Conservation (phyloP, 805 yeast species). For the Myxozyma mucilagina region DNA sequence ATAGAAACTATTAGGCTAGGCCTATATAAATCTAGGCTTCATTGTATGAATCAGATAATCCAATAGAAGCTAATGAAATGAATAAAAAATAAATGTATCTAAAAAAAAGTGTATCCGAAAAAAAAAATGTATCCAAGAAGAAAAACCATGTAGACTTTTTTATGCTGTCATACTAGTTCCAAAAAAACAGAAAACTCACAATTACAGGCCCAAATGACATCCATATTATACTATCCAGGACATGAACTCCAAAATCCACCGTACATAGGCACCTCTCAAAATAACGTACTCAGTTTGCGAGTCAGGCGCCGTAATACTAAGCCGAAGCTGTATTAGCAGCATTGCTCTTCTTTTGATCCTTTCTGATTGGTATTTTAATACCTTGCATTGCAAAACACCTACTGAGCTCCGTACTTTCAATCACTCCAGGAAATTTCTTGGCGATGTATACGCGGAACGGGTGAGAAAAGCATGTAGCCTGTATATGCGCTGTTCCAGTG, state of each 20-base stretch:
- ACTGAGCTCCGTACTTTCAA: slow-evolving; percentile 45
- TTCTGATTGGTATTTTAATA: slow-evolving; percentile 46
- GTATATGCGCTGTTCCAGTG: slow-evolving; percentile 33
- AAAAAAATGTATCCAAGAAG: too few relatives aligned
- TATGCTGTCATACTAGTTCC: too few relatives aligned
- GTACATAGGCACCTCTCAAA: too few relatives aligned
- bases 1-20: too few relatives aligned
- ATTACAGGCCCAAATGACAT: neutral
- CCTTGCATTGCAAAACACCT: slow-evolving; percentile 48
- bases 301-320: neutral
- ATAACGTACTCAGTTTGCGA: too few relatives aligned
- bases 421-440: slow-evolving; percentile 50
- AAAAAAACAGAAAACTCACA: neutral
- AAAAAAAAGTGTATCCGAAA: too few relatives aligned
- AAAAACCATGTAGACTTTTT: too few relatives aligned
- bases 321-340: neutral
- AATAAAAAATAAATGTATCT: too few relatives aligned
- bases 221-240: neutral
- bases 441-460: slow-evolving; percentile 46
- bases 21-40: too few relatives aligned
- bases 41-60: too few relatives aligned
- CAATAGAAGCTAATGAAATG: too few relatives aligned
- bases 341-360: slow-evolving; percentile 26
- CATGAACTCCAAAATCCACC: neutral
- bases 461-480: slow-evolving; percentile 40